These are phyloP conservation scores for Rhododendron williamsianum DNA, from an alignment of 148 eudicot genomes.

Conservation along the genomic window DNA sequence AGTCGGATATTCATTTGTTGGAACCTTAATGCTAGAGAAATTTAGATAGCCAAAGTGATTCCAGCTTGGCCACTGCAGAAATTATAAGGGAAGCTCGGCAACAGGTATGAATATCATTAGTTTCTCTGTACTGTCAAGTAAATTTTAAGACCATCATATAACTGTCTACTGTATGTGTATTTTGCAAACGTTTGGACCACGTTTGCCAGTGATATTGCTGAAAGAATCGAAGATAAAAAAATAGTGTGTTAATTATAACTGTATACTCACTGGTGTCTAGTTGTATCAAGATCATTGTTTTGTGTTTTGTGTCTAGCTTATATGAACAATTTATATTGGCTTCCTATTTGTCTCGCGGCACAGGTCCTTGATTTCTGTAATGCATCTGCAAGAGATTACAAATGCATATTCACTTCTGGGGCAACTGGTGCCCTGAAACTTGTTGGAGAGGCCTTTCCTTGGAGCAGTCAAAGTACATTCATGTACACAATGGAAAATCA, in stretches of 20 bases:
- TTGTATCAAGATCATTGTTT: not conserved
- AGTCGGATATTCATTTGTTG: not conserved
- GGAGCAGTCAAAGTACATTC: slow-evolving; percentile 77
- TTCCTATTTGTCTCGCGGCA: slow-evolving; percentile 11
- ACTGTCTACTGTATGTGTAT: not conserved
- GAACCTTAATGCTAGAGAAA: slow-evolving; percentile 30
- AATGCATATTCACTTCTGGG: slow-evolving; percentile 92
- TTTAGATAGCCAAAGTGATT: slow-evolving; percentile 81
- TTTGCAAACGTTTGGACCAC: not conserved
- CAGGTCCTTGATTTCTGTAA: slow-evolving; percentile 86
- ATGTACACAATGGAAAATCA: slow-evolving; percentile 96
- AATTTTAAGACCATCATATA: not conserved
- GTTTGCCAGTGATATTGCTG: not conserved
- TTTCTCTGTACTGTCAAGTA: not conserved
- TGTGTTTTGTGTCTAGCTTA: not conserved
- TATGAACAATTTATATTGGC: not conserved
- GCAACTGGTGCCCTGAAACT: slow-evolving; percentile 89
- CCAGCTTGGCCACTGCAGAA: slow-evolving; percentile 65
- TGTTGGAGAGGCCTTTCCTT: slow-evolving; percentile 95
- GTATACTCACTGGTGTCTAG: not conserved
- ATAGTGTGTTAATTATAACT: not conserved
- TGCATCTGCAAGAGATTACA: slow-evolving; percentile 84
- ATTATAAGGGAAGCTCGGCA: slow-evolving; percentile 69
- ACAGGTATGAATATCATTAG: slow-evolving; percentile 38
- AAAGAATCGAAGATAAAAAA: not conserved